Conservation (phyloP, 2,329 filamentous ascomycete species). For the Penicillium sp. region DNA sequence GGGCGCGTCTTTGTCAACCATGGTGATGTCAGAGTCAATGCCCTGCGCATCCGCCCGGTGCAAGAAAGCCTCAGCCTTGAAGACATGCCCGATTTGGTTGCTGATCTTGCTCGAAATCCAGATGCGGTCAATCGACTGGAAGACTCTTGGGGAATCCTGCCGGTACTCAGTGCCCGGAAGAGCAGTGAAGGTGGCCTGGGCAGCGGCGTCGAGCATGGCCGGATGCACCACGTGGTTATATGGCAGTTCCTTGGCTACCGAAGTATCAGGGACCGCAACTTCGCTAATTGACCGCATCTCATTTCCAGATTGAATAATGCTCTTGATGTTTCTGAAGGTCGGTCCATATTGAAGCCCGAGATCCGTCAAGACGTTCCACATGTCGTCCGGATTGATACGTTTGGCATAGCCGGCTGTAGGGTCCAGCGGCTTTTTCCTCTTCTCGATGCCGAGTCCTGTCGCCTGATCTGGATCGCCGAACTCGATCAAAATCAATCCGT, state of each 20-base stretch:
- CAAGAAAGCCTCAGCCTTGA: not conserved
- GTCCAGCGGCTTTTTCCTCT: not conserved
- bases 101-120: slow-evolving; percentile 7
- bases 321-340: not conserved
- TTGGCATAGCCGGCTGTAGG: not conserved
- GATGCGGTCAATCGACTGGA: not conserved
- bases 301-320: not conserved
- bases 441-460: not conserved
- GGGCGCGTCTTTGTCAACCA: not conserved
- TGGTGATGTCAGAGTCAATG: not conserved
- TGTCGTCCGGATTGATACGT: not conserved
- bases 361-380: not conserved
- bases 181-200: not conserved
- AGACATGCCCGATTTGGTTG: not conserved
- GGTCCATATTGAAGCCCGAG: not conserved
- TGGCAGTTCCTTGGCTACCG: not conserved
- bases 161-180: not conserved
- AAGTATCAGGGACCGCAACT: not conserved
- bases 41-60: not conserved
- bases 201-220: slow-evolving; percentile 11
- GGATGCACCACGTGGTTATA: slow-evolving; percentile 16
- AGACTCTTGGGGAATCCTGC: not conserved
- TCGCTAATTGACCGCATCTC: not conserved
- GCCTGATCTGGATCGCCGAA: not conserved
- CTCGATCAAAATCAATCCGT: slow-evolving; percentile 10